A percentile compares a stretch with the other conserved stretches of the same genome.
Evolutionary conservation across 2,329 filamentous ascomycete genomes (phyloP).

Genomic region (Xylariaceae sp.): DNA sequence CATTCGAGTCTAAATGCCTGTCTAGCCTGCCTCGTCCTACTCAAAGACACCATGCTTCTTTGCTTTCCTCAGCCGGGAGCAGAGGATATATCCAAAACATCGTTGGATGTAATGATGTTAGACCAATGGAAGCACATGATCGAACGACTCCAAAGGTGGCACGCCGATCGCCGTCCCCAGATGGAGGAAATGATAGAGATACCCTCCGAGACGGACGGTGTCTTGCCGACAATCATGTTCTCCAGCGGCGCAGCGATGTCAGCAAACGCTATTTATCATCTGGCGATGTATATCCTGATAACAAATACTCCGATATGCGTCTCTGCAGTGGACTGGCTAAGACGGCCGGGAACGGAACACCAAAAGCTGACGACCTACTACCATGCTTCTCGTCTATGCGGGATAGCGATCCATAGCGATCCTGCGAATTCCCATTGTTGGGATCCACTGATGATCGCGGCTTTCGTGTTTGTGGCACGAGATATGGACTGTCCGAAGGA

Average conservation of each 20-base stretch:
- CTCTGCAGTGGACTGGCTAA: background rate
- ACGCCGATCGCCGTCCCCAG: slow-evolving; percentile 5
- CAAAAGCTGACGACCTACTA: slow-evolving; percentile 10
- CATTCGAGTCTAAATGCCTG: slow-evolving; percentile 7
- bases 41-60: slow-evolving; percentile 13
- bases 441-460: slow-evolving; percentile 19
- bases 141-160: slow-evolving; percentile 4
- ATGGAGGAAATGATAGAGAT: slow-evolving; percentile 10
- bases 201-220: background rate
- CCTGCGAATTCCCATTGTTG: slow-evolving; percentile 13
- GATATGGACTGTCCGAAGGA: slow-evolving; percentile 9
- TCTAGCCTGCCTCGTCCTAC: slow-evolving; percentile 9
- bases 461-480: slow-evolving; percentile 12
- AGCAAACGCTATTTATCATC: slow-evolving; percentile 16
- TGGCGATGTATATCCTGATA: slow-evolving; percentile 18
- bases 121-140: slow-evolving; percentile 4
- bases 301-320: slow-evolving; percentile 2
- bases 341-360: background rate
- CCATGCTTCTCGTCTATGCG: slow-evolving; percentile 19
- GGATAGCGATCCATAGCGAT: slow-evolving; percentile 19
- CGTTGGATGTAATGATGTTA: background rate
- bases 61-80: background rate
- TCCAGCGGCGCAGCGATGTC: slow-evolving; percentile 14
- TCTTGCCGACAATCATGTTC: slow-evolving; percentile 15
- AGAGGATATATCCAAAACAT: background rate